These are phyloP conservation scores for Porcisia deanei DNA, from an alignment of 208 protist species.

Conservation along the genomic window DNA sequence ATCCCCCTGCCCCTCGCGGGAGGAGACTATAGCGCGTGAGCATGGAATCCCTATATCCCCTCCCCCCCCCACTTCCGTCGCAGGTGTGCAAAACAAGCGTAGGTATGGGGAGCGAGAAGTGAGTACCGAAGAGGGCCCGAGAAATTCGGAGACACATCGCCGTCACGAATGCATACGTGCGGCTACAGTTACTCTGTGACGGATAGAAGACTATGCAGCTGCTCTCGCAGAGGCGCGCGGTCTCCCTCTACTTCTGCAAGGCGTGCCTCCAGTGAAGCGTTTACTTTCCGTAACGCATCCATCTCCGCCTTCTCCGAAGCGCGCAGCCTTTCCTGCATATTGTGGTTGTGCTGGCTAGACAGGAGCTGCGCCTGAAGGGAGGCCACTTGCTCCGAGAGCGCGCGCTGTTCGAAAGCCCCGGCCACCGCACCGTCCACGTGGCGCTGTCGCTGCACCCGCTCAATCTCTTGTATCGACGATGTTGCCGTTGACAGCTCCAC, in stretches of 20 bases:
- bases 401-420: slow-evolving; percentile 11
- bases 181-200: not conserved
- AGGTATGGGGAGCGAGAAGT: not conserved
- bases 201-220: slow-evolving; percentile 63
- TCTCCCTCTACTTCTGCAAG: slow-evolving; percentile 71
- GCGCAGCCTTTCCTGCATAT: slow-evolving; percentile 18
- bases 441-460: slow-evolving; percentile 14
- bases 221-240: slow-evolving; percentile 73
- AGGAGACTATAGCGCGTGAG: no score
- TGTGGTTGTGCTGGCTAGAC: slow-evolving; percentile 19
- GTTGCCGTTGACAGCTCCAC: slow-evolving; percentile 7
- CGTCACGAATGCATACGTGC: not conserved
- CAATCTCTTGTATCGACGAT: slow-evolving; percentile 5
- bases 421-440: slow-evolving; percentile 16
- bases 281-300: slow-evolving; percentile 61
- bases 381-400: slow-evolving; percentile 17
- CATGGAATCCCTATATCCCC: no score
- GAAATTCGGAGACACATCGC: not conserved
- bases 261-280: slow-evolving; percentile 62
- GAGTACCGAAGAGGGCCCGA: not conserved
- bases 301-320: slow-evolving; percentile 48
- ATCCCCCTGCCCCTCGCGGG: no score
- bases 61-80: not conserved
- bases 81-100: not conserved
- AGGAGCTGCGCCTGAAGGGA: slow-evolving; percentile 21